Percentiles rank a stretch among this genome's conserved stretches.
Evolutionary conservation across 352 stramenopile species (phyloP).

Genomic region (Aphanomyces cochlioides): DNA sequence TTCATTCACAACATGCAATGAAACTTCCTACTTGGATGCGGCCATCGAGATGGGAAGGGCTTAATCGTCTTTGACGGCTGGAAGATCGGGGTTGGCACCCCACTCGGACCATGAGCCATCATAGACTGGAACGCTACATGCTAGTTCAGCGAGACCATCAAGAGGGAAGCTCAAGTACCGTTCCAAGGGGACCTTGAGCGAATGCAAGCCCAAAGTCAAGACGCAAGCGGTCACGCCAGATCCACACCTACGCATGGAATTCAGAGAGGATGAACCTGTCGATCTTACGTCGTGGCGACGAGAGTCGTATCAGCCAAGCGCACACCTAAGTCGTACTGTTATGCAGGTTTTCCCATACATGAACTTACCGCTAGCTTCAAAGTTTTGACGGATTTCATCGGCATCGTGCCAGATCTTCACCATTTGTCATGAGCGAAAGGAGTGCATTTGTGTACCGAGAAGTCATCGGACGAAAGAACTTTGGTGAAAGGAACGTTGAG

Average conservation of each 20-base stretch:
- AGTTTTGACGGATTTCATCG: slow-evolving; percentile 74
- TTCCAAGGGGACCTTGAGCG: slow-evolving; percentile 58
- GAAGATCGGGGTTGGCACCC: slow-evolving; percentile 58
- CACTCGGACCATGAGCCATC: slow-evolving; percentile 89
- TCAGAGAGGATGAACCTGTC: neutral
- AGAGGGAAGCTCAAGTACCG: slow-evolving; percentile 43
- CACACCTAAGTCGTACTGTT: slow-evolving; percentile 37
- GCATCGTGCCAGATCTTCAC: slow-evolving; percentile 66
- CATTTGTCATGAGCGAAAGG: slow-evolving; percentile 43
- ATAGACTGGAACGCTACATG: slow-evolving; percentile 67
- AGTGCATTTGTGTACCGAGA: slow-evolving; percentile 47
- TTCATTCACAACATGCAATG: too few species aligned
- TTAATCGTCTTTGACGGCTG: slow-evolving; percentile 34
- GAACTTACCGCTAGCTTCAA: slow-evolving; percentile 54
- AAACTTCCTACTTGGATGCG: neutral
- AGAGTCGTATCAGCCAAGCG: slow-evolving; percentile 54
- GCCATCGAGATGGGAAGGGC: neutral
- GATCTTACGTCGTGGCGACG: slow-evolving; percentile 61
- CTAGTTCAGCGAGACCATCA: neutral
- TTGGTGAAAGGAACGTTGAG: slow-evolving; percentile 90
- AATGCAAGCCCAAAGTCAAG: slow-evolving; percentile 61
- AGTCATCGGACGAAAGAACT: slow-evolving; percentile 81
- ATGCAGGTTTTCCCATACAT: too few species aligned
- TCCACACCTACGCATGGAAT: slow-evolving; percentile 46
- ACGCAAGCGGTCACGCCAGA: slow-evolving; percentile 67